Evolutionary conservation across 352 stramenopile species (phyloP).

Genomic region (Labyrinthula sp.): DNA sequence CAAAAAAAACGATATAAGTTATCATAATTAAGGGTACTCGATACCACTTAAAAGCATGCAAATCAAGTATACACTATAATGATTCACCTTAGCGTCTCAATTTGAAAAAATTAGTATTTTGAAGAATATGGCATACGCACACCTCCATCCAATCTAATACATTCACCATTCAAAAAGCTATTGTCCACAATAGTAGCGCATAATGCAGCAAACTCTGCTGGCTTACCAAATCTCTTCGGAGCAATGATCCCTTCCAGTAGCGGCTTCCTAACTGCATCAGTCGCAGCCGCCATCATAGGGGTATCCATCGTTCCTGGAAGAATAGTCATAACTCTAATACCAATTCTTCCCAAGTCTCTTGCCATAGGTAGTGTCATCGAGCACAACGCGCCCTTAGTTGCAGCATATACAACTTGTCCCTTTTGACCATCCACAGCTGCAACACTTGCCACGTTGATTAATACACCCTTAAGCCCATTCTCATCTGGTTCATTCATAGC

Average conservation of each 20-base stretch:
- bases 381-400: conserved; percentile 81
- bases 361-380: conserved; percentile 87
- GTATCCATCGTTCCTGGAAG: conserved; percentile 63
- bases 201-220: conserved; percentile 79
- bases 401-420: conserved; percentile 80
- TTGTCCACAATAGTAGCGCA: conserved; percentile 83
- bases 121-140: conserved; percentile 56
- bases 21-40: too few relatives aligned
- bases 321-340: conserved; percentile 89
- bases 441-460: conserved; percentile 93
- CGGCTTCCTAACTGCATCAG: conserved; percentile 72
- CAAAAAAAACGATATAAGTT: too few relatives aligned
- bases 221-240: conserved; percentile 70
- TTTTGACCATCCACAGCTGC: conserved; percentile 89
- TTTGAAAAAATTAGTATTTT: conserved; percentile 55
- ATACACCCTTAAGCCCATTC: conserved; percentile 61
- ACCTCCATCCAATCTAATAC: conserved; percentile 85
- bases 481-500: conserved; percentile 20
- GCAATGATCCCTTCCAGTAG: conserved; percentile 79
- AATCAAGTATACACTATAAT: too few relatives aligned
- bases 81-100: too few relatives aligned
- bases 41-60: too few relatives aligned
- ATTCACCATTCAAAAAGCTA: conserved; percentile 91
- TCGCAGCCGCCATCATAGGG: conserved; percentile 74
- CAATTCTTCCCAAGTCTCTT: conserved; percentile 67